Base-by-base conservation (phyloP, 805 yeast species). In the Crinitomyces ghanaensis region DNA sequence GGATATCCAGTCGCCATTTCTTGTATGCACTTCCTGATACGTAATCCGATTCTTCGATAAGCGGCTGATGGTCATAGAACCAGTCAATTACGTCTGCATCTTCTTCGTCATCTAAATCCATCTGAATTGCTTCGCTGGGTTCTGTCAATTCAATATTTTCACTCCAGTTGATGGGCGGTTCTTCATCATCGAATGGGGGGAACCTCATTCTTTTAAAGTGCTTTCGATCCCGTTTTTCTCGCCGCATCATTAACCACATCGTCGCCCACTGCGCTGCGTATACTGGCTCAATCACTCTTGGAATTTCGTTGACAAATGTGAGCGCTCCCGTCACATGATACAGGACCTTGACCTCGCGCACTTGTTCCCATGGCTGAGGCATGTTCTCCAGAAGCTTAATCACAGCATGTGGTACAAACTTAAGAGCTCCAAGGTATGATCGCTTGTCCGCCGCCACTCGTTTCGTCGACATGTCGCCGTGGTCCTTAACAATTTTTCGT, bases 341-440 rank as follows among this genome's bases (percentile, higher is more conserved):
- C 26, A 88, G 56, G 5, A 88, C 97, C 37, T 70, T 74, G 15
- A 91, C 97, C 28, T 81, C 93, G 40, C 81, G 81, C 2, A 69
- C 61, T 33, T 73, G 70, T 53, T 91, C 97, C 99, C 99, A 91
- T 1, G 99, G 99, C 52, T 85, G 94, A 0, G 99, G 99, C 88
- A 91, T 88, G 50, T 84, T 85, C 49, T 91, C 98, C 25, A 91
- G 51, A 25, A 91, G 66, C 54, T 91, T 91, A 44, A 85, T 56
- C 3, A 85, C 70, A 0, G 98, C 95, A 58, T 88, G 97, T 0
- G 99, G 99, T 77, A 93, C 70, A 59, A 79, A 93, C 57, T 85
- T 88, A 37, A 91, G 63, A 1, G 97, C 86, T 2, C 95, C 95
- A 17, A 93, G 58, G 48, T 82, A 85, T 0, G 95, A 74, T 39